Base-by-base conservation (phyloP, 495 filamentous ascomycete genomes). In the Penicillium longicatenatum region DNA sequence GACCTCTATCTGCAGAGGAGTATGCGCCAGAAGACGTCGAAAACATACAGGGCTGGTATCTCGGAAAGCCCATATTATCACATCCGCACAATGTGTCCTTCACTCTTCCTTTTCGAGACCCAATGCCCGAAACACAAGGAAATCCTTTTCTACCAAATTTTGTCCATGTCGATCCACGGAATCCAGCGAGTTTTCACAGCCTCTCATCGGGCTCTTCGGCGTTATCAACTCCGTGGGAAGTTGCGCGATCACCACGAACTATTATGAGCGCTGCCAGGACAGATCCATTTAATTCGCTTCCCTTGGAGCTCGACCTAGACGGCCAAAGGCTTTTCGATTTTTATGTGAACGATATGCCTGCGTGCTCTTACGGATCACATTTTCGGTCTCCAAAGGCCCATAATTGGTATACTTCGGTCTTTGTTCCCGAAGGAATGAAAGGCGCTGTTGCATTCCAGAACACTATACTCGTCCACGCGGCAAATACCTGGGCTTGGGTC, bases 401-500 rank as follows among this genome's bases (percentile, higher is more conserved):
- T 37, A 72, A 78, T 24, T 75, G 72, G 74, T 73, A 75, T 44
- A 74, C 63, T 2, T 24, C 59, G 0, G 68, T 74, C 2, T 75
- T 75, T 59, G 70, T 75, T 8, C 70, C 74, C 1, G 70, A 72
- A 47, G 72, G 51, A 21, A 74, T 72, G 71, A 74, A 76, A 66
- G 72, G 74, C 12, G 55, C 65, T 10, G 68, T 75, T 6, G 60
- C 74, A 10, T 75, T 75, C 55, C 67, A 74, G 39, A 76, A 75
- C 37, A 70, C 70, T 5, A 63, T 74, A 21, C 61, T 76, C 4
- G 67, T 74, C 5, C 72, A 76, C 52, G 71, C 74, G 12, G 70
- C 72, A 22, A 76, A 76, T 51, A 72, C 72, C 2, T 68, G 68
- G 69, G 66, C 70, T 5, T 74, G 71, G 72, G 64, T 76, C 20